Conservation (phyloP, 2,329 filamentous ascomycete species). For the Xylariaceae sp. region DNA sequence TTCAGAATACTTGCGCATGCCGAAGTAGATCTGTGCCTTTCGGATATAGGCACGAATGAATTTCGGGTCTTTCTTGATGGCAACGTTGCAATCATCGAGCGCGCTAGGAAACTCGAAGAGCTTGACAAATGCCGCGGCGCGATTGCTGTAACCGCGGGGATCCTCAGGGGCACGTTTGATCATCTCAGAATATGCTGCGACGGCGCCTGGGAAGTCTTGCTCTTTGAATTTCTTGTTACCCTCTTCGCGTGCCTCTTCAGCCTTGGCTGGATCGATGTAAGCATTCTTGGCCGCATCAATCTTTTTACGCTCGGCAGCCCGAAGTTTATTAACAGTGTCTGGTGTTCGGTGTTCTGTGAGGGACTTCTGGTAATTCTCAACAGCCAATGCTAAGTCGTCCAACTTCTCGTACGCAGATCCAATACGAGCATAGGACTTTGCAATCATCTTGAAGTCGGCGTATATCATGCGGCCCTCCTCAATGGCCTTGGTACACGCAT, state of each 20-base stretch:
- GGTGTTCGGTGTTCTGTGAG: conserved; percentile 96
- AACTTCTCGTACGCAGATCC: conserved; percentile 90
- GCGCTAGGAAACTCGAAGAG: conserved; percentile 92
- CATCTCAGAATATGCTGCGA: conserved; percentile 94
- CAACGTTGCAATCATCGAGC: conserved; percentile 84
- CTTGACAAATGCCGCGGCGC: conserved; percentile 94
- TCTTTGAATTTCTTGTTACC: conserved; percentile 98
- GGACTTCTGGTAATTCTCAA: conserved; percentile 88
- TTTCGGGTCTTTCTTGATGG: conserved; percentile 83
- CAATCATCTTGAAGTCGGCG: conserved; percentile 96
- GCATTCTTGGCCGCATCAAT: conserved; percentile 68
- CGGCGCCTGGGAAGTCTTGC: conserved; percentile 88
- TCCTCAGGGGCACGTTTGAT: conserved; percentile 91
- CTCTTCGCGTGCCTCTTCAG: conserved; percentile 89
- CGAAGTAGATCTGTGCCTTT: conserved; percentile 91
- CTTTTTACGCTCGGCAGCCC: conserved; percentile 83
- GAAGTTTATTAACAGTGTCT: conserved; percentile 88
- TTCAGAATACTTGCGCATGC: conserved; percentile 97
- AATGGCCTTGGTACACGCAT: conserved; percentile 80
- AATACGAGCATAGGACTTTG: conserved; percentile 96
- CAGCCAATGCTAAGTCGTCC: conserved; percentile 72
- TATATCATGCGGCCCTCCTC: conserved; percentile 85
- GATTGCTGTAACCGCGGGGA: conserved; percentile 93
- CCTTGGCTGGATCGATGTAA: conserved; percentile 86
- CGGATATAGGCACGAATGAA: conserved; percentile 96